Evolutionary conservation across 23 red algal genomes (phyloP).

Genomic region (Gracilaria caudata): DNA sequence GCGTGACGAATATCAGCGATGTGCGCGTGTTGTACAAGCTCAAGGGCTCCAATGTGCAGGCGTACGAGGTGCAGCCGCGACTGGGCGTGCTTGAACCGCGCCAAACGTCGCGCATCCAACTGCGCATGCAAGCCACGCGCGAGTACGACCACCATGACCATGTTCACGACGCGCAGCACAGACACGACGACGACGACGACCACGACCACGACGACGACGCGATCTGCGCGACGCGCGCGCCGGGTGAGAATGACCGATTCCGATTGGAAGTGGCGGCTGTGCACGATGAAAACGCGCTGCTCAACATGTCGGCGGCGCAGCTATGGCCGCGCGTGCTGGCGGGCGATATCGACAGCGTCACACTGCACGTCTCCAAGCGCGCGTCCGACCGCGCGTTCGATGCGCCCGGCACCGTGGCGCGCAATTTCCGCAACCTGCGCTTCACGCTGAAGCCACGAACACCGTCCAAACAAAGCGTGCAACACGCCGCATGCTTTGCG

Average conservation of each 20-base stretch:
- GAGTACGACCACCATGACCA: background rate
- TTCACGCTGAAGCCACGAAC: background rate
- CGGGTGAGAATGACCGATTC: background rate
- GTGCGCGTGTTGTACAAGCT: background rate
- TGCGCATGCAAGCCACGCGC: background rate
- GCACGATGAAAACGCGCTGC: background rate
- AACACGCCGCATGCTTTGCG: background rate
- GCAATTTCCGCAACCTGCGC: background rate
- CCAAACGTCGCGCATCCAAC: background rate
- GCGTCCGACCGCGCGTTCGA: background rate
- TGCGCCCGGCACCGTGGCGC: background rate
- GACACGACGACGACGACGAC: background rate
- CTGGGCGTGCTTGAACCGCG: background rate
- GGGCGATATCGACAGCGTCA: background rate
- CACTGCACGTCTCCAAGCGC: background rate
- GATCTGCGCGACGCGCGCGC: background rate
- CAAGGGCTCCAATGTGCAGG: background rate
- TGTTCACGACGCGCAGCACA: no score
- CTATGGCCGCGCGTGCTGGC: background rate
- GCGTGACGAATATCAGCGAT: slow-evolving; percentile 1
- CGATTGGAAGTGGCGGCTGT: background rate
- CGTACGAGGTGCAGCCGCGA: background rate
- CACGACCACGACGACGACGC: background rate
- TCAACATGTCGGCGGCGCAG: background rate
- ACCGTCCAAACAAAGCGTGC: background rate